Evolutionary conservation across 2,329 filamentous ascomycete species (phyloP).

Genomic region (Calonectria pseudoturangicola): DNA sequence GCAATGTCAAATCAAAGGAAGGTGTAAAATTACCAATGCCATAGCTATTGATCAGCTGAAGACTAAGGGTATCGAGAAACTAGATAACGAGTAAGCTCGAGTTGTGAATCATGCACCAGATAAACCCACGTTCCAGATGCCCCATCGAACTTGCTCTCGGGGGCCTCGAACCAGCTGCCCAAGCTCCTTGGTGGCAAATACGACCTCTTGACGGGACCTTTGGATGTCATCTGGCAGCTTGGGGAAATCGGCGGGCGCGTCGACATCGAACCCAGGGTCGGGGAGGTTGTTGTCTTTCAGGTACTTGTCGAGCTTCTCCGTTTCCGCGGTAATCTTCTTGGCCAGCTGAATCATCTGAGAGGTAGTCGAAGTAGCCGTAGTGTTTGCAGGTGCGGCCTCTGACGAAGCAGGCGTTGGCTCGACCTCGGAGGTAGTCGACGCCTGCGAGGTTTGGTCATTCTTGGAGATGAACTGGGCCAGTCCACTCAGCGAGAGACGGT

Average conservation of each 20-base stretch:
- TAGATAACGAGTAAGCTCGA: slow-evolving; percentile 52
- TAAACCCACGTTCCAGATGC: slow-evolving; percentile 69
- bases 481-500: slow-evolving; percentile 58
- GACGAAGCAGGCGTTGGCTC: slow-evolving; percentile 18
- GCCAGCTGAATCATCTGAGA: slow-evolving; percentile 68
- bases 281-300: slow-evolving; percentile 64
- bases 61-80: slow-evolving; percentile 70
- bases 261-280: slow-evolving; percentile 66
- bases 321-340: slow-evolving; percentile 67
- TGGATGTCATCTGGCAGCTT: slow-evolving; percentile 67
- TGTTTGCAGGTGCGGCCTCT: slow-evolving; percentile 11
- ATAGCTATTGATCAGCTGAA: slow-evolving; percentile 71
- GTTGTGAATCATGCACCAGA: background rate
- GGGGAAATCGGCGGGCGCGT: slow-evolving; percentile 68
- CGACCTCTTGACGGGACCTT: slow-evolving; percentile 66
- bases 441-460: slow-evolving; percentile 41
- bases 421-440: slow-evolving; percentile 27
- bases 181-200: slow-evolving; percentile 70
- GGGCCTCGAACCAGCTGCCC: slow-evolving; percentile 69
- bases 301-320: slow-evolving; percentile 69
- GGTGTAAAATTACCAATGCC: slow-evolving; percentile 64
- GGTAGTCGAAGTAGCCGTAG: slow-evolving; percentile 45
- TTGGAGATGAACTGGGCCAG: slow-evolving; percentile 54
- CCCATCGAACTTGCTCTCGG: slow-evolving; percentile 70
- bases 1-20: slow-evolving; percentile 27